Evolutionary conservation across 768 basidiomycete species (phyloP).

Genomic region (Auricularia sp.): DNA sequence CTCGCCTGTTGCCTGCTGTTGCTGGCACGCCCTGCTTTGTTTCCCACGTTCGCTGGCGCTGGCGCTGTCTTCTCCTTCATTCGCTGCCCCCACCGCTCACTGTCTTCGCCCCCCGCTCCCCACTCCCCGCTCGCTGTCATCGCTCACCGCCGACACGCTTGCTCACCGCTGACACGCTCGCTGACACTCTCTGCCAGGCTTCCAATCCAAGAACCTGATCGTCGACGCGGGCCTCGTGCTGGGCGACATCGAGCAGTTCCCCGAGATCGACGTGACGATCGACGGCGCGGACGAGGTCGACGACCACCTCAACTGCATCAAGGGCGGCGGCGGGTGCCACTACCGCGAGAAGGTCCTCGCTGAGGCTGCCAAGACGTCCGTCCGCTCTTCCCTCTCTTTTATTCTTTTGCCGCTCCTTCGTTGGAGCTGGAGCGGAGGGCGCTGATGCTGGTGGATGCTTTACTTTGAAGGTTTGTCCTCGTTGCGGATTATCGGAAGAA

Average conservation of each 20-base stretch:
- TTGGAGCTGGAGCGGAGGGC: too few species aligned
- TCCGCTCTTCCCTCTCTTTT: neutral
- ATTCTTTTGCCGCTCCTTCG: too few species aligned
- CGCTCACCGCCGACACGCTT: too few species aligned
- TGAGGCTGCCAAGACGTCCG: constrained; percentile 82
- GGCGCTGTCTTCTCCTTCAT: neutral
- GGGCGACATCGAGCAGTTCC: constrained; percentile 85
- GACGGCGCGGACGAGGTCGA: constrained; percentile 99
- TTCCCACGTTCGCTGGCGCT: too few species aligned
- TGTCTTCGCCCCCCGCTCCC: too few species aligned
- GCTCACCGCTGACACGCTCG: too few species aligned
- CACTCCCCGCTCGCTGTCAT: too few species aligned
- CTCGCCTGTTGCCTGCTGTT: too few species aligned
- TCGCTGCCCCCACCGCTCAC: too few species aligned
- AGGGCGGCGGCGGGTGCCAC: constrained; percentile 95
- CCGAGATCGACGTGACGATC: constrained; percentile 87
- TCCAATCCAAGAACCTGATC: constrained; percentile 94
- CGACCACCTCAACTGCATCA: constrained; percentile 78
- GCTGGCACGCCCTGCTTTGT: too few species aligned
- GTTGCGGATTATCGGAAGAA: constrained; percentile 98
- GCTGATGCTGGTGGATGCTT: neutral
- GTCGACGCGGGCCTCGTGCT: constrained; percentile 64
- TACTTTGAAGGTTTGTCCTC: constrained; percentile 55
- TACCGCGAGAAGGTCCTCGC: constrained; percentile 95
- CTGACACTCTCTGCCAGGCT: constrained; percentile 34